A percentile compares a stretch with the other conserved stretches of the same genome.
phyloP scores from a whole-genome alignment of 1,139 yeast species.

The Yamadazyma blattariae region DNA sequence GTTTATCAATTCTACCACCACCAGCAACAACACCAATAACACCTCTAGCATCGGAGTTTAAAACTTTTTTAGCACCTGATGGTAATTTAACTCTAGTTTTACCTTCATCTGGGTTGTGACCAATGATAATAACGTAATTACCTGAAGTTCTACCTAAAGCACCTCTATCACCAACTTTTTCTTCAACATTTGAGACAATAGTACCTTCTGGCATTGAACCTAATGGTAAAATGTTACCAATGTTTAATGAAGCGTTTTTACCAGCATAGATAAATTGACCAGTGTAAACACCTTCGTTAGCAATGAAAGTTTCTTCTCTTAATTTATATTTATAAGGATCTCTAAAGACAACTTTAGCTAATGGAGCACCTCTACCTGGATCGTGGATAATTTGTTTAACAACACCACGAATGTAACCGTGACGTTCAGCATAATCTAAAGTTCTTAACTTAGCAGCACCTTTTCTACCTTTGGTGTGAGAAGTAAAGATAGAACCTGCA shows the following conservation, averaged over 20 bases:
- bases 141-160: slow-evolving; percentile 99
- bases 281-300: slow-evolving; percentile 99
- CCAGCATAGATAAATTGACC: slow-evolving; percentile 99
- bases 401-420: slow-evolving; percentile 99
- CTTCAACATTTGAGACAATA: slow-evolving; percentile 97
- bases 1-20: slow-evolving; percentile 99
- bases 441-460: slow-evolving; percentile 99
- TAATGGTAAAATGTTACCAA: slow-evolving; percentile 67
- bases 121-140: slow-evolving; percentile 97
- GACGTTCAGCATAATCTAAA: slow-evolving; percentile 99
- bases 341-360: slow-evolving; percentile 98
- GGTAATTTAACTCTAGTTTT: slow-evolving; percentile 99
- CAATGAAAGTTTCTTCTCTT: slow-evolving; percentile 98
- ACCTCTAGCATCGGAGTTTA: slow-evolving; percentile 97
- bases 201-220: slow-evolving; percentile 99
- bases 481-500: slow-evolving; percentile 99
- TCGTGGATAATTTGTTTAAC: slow-evolving; percentile 99
- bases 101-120: slow-evolving; percentile 99
- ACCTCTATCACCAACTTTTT: slow-evolving; percentile 99
- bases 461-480: slow-evolving; percentile 99
- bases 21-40: too few relatives aligned
- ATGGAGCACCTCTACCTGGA: slow-evolving; percentile 99
- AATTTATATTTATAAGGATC: slow-evolving; percentile 98
- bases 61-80: slow-evolving; percentile 97
- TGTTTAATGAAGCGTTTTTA: slow-evolving; percentile 76